Evolutionary conservation across 2,329 filamentous ascomycete genomes (phyloP), one percentile per base, ranked within the genome.

Genomic region (Diaporthe destruens): DNA sequence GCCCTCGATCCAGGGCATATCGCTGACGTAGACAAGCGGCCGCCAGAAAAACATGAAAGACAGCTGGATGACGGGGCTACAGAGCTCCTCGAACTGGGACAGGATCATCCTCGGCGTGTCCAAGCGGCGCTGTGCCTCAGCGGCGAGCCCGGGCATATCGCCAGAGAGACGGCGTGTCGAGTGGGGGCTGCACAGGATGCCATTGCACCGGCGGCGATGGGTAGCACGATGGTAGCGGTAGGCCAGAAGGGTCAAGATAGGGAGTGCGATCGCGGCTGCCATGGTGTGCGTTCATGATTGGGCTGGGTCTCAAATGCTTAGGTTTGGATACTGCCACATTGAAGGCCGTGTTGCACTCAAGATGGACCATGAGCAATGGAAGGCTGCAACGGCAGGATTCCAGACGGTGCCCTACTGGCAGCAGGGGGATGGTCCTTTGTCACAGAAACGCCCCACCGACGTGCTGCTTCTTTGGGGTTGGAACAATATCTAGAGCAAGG

Each of bases 1-100:
- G 51, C 77, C 75, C 36, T 77, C 74, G 44, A 77, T 71, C 61
- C 77, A 74, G 34, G 67, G 53, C 5, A 75, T 74, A 55, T 77
- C 77, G 18, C 74, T 74, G 11, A 78, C 32, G 36, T 75, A 71
- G 32, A 78, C 68, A 16, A 77, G 68, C 5, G 75, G 76, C 55
- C 65, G 72, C 47, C 76, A 75, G 20, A 76, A 71, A 34, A 57
- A 63, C 53, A 66, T 51, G 44, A 36, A 59, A 57, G 69, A 69
- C 20, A 68, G 72, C 54, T 68, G 70, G 29, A 68, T 56, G 29
- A 63, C 47, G 12, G 66, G 66, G 20, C 36, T 42, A 16, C 36
- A 23, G 25, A 72, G 70, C 34, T 20, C 29, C 23, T 49, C 56
- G 66, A 68, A 74, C 36, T 72, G 72, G 11, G 34, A 47, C 1